A percentile compares a stretch with the other conserved stretches of the same genome.
phyloP scores from a whole-genome alignment of 306 rosid species.

The Trichosanthes cucumerina region DNA sequence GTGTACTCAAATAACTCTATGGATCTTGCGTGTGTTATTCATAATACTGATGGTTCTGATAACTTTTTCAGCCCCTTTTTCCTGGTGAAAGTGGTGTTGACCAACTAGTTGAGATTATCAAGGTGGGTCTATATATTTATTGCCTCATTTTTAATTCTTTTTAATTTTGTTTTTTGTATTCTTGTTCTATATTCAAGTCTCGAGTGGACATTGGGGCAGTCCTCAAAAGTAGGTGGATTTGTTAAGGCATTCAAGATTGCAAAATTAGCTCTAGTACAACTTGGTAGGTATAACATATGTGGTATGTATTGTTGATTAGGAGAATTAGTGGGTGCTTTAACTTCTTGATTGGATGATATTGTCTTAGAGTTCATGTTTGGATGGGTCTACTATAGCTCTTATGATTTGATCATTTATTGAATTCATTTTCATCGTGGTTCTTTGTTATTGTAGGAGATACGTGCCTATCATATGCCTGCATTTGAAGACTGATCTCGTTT shows the following conservation, averaged over 20 bases:
- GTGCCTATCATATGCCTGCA: neutral
- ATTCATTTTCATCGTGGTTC: neutral
- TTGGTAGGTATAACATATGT: neutral
- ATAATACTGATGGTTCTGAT: neutral
- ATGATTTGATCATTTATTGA: neutral
- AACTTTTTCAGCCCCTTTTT: constrained; percentile 75
- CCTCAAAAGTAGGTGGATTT: neutral
- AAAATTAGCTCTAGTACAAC: neutral
- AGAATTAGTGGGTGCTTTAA: neutral
- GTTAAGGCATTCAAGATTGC: neutral
- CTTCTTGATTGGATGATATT: neutral
- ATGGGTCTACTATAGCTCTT: neutral
- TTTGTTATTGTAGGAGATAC: neutral
- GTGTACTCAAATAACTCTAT: constrained; percentile 13
- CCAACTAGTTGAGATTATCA: constrained; percentile 96
- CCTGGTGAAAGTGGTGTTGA: constrained; percentile 99
- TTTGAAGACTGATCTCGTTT: neutral
- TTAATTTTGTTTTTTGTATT: neutral
- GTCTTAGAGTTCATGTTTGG: neutral
- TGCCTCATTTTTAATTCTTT: neutral
- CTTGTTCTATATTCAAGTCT: neutral
- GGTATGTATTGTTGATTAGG: neutral
- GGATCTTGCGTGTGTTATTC: neutral
- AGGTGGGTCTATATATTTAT: constrained; percentile 35
- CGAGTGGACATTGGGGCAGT: neutral